Conservation (phyloP, 306 rosid species). For the Hylodesmum podocarpum region DNA sequence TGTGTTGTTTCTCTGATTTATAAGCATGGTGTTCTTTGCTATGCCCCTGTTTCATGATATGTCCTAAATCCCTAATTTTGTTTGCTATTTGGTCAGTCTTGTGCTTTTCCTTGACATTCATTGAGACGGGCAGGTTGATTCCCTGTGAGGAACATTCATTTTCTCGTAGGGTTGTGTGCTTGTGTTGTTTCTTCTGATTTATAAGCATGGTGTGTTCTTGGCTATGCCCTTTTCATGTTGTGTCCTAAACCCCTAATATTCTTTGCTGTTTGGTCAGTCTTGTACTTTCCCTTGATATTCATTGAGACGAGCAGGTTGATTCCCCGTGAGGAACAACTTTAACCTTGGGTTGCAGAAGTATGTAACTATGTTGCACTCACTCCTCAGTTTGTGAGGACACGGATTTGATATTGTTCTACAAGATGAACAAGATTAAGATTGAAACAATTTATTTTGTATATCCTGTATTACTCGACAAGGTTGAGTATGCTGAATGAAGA, state of each 20-base stretch:
- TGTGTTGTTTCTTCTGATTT: slow-evolving; percentile 1
- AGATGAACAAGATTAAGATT: no score
- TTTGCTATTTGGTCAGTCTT: neutral
- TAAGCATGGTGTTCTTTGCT: neutral
- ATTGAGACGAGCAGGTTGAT: neutral
- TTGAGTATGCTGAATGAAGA: no score
- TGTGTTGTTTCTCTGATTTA: neutral
- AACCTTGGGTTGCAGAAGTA: neutral
- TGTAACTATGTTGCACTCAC: neutral
- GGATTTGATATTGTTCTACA: no score
- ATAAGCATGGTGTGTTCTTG: neutral
- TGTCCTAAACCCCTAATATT: neutral
- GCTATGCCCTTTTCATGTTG: neutral
- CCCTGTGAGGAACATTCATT: neutral
- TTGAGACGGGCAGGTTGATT: neutral
- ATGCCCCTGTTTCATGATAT: neutral
- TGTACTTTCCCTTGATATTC: neutral
- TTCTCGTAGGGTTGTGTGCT: neutral
- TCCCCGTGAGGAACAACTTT: neutral
- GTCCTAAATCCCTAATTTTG: neutral
- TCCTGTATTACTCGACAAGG: no score
- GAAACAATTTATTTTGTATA: no score
- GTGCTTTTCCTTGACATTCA: neutral
- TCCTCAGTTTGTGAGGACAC: neutral
- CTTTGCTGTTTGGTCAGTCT: neutral